phyloP scores from a whole-genome alignment of 371 early-diverging fungal genomes.

The Syncephalis fuscata region DNA sequence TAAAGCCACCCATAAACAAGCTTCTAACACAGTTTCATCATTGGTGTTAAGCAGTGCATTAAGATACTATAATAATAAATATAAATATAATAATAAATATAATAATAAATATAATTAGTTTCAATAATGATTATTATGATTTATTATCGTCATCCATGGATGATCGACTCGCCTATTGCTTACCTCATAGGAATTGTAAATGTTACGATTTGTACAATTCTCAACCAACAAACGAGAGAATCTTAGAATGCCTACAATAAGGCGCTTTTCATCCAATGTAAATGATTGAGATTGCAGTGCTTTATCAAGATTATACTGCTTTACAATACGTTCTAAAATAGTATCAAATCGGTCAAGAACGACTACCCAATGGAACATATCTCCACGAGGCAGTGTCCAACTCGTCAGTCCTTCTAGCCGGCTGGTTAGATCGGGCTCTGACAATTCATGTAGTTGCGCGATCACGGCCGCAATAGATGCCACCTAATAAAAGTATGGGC shows the following conservation, averaged over 20 bases:
- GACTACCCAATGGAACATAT: conserved; percentile 86
- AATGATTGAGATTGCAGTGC: conserved; percentile 41
- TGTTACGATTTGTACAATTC: conserved; percentile 83
- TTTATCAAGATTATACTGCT: conserved; percentile 33
- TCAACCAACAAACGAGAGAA: conserved; percentile 75
- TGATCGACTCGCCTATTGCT: too few relatives aligned
- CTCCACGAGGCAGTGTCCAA: conserved; percentile 76
- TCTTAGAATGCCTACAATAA: conserved; percentile 50
- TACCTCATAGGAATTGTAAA: conserved; percentile 89
- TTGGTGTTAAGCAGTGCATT: conserved; percentile 44
- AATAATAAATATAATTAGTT: too few relatives aligned
- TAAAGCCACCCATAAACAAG: conserved; percentile 49
- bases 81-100: conserved; percentile 3
- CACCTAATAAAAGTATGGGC: too few relatives aligned
- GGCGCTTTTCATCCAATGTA: conserved; percentile 22
- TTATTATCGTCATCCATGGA: too few relatives aligned
- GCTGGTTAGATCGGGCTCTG: neutral
- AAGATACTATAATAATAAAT: conserved; percentile 32
- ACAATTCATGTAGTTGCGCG: too few relatives aligned
- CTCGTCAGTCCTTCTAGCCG: conserved; percentile 8
- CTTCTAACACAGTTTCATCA: conserved; percentile 57
- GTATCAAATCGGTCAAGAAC: conserved; percentile 86
- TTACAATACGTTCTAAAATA: conserved; percentile 47
- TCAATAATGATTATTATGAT: too few relatives aligned
- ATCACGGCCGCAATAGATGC: too few relatives aligned